A percentile compares a stretch with the other conserved stretches of the same genome.
Evolutionary conservation across 2,329 filamentous ascomycete species (phyloP).

Genomic region (Helminthosporium solani): DNA sequence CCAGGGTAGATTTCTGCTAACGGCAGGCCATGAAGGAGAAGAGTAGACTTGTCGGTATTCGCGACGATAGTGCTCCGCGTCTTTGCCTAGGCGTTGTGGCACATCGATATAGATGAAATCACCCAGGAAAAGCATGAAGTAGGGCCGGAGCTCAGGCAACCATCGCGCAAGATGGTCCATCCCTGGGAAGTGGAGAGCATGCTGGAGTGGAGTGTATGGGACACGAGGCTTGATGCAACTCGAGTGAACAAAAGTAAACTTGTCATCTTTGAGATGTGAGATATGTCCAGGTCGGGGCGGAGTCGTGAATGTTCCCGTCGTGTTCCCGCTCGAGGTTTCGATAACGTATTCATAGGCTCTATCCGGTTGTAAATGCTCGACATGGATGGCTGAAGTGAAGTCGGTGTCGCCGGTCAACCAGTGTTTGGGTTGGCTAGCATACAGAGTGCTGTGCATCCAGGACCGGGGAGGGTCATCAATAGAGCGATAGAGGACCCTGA

Average conservation of each 20-base stretch:
- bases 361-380: slow-evolving; percentile 68
- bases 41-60: slow-evolving; percentile 96
- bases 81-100: slow-evolving; percentile 72
- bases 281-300: slow-evolving; percentile 69
- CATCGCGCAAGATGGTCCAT: slow-evolving; percentile 73
- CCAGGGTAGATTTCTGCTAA: slow-evolving; percentile 84
- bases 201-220: slow-evolving; percentile 81
- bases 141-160: slow-evolving; percentile 69
- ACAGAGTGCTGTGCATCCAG: slow-evolving; percentile 36
- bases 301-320: slow-evolving; percentile 77
- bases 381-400: slow-evolving; percentile 70
- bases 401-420: slow-evolving; percentile 75
- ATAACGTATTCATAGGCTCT: slow-evolving; percentile 79
- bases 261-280: slow-evolving; percentile 59
- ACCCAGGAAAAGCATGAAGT: slow-evolving; percentile 72
- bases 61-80: slow-evolving; percentile 74
- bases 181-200: slow-evolving; percentile 79
- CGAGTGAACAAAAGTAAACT: slow-evolving; percentile 87
- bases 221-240: slow-evolving; percentile 92
- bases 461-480: slow-evolving; percentile 27
- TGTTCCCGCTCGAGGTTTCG: slow-evolving; percentile 68
- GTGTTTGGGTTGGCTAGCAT: slow-evolving; percentile 31
- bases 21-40: slow-evolving; percentile 83
- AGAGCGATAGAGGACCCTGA: slow-evolving; percentile 49
- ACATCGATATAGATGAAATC: slow-evolving; percentile 94